Evolutionary conservation across 768 basidiomycete species (phyloP), one percentile per base, ranked within the genome.

Genomic region (Paxillus rubicundulus): DNA sequence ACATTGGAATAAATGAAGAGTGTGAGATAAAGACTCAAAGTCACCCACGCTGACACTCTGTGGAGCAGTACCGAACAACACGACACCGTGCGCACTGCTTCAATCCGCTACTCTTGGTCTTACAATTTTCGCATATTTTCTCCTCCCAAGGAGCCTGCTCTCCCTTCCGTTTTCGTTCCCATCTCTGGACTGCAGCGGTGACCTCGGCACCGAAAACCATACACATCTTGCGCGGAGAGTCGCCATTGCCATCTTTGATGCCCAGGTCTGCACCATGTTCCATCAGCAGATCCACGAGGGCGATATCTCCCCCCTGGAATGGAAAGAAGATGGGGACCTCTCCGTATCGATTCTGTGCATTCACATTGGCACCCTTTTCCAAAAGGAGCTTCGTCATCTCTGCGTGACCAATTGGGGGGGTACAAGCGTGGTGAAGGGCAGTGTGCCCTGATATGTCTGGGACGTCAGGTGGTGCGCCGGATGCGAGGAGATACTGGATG

Each of bases 41-140:
- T 16, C 17, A 67, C 79, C 4, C 58, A 81, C 82, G 67, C 64
- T 84, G 84, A 54, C 84, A 83, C 30, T 74, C 75, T 1, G 65
- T 56, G 5, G 80, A 81, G 50, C 83, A 85, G 54, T 85, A 85
- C 20, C 76, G 65, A 5, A 69, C 71, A 1, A 77, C 61, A 14
- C 70, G 72, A 45, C 83, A 84, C 27, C 68, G 66, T 3, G 64
- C 55, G 47, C 82, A 82, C 45, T 65, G 67, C 59, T 70, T 78
- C 51, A 82, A 51, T 16, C 66, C 54, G n/a, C 34, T 62, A 14
- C 56, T 65, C 39, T 61, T 60, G 21, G 57, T 57, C 47, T 57
- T 62, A 50, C 76, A 78, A 4, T 54, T 46, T 17, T 74, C 77
- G 53, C 82, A 85, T 34, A 55, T 61, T 58, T 64, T 81, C 57